Percentiles rank a stretch among this genome's conserved stretches.
These are phyloP conservation scores for Aspergillus glaucus DNA, from an alignment of 2,329 filamentous ascomycete species.

Conservation along the genomic window DNA sequence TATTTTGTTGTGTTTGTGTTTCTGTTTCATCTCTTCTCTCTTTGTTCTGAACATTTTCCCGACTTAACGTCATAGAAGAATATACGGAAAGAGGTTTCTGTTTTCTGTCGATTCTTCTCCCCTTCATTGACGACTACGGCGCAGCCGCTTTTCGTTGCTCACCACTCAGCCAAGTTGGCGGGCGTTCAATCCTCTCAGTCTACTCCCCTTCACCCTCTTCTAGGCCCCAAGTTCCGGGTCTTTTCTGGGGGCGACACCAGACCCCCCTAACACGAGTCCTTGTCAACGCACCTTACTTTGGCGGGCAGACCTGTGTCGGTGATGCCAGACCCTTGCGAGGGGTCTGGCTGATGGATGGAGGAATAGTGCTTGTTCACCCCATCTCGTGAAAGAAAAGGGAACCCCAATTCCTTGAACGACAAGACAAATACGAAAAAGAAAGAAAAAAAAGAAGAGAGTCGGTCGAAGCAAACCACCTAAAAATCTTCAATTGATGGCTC, in stretches of 20 bases:
- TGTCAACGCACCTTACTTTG: constrained; percentile 23
- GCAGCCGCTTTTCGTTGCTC: constrained; percentile 30
- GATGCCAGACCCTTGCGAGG: constrained; percentile 37
- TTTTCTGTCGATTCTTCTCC: constrained; percentile 10
- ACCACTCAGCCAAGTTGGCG: constrained; percentile 83
- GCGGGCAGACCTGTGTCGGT: constrained; percentile 30
- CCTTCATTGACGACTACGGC: constrained; percentile 30
- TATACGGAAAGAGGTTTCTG: constrained; percentile 3
- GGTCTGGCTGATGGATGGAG: constrained; percentile 39
- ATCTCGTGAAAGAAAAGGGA: constrained; percentile 7
- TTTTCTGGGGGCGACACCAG: constrained; percentile 95
- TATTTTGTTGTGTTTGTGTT: not conserved
- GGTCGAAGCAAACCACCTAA: not conserved
- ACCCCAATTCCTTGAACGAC: constrained; percentile 7
- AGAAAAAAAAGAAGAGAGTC: not conserved
- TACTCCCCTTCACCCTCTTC: constrained; percentile 78
- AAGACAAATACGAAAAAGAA: constrained; percentile 1
- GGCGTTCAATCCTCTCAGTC: constrained; percentile 65
- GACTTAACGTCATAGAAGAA: constrained; percentile 6
- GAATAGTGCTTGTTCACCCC: constrained; percentile 19
- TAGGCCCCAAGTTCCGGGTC: constrained; percentile 89
- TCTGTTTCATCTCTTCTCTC: not conserved
- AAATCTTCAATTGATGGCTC: not conserved
- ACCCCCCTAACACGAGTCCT: constrained; percentile 77
- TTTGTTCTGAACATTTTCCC: constrained; percentile 1